These are phyloP conservation scores for Penicillium nordicum DNA, from an alignment of 2,329 filamentous ascomycete genomes.

Conservation along the genomic window DNA sequence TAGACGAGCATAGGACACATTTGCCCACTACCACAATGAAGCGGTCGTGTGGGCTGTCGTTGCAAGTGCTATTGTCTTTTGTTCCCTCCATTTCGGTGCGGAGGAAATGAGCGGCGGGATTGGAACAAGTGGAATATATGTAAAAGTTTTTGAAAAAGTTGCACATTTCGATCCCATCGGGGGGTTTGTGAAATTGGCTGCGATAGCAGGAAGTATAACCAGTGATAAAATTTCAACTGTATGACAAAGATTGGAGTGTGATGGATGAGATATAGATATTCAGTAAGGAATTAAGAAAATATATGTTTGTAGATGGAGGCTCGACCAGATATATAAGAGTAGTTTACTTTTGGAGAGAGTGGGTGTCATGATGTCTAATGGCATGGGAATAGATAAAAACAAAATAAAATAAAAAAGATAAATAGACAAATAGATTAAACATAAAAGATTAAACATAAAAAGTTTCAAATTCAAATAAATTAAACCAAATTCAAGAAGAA, in stretches of 20 bases:
- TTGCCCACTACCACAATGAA: constrained; percentile 68
- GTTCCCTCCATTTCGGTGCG: constrained; percentile 65
- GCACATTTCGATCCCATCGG: constrained; percentile 45
- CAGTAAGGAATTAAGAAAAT: neutral
- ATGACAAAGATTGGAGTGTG: neutral
- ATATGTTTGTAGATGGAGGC: neutral
- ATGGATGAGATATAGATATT: neutral
- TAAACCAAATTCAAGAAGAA: neutral
- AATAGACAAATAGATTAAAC: neutral
- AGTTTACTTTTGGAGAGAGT: neutral
- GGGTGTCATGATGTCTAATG: constrained; percentile 1
- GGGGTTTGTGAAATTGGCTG: neutral
- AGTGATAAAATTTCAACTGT: neutral
- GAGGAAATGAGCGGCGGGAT: constrained; percentile 69
- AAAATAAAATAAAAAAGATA: neutral
- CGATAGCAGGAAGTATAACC: neutral
- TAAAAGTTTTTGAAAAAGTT: constrained; percentile 72
- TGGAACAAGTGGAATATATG: constrained; percentile 67
- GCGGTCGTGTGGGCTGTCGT: constrained; percentile 66
- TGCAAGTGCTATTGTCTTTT: constrained; percentile 54
- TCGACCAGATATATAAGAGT: constrained; percentile 6
- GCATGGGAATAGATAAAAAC: constrained; percentile 3
- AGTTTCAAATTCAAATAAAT: neutral
- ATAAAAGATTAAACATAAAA: neutral
- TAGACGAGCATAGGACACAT: constrained; percentile 51